Conservation (phyloP, 1,139 yeast species). For the Taphrina flavorubra region DNA sequence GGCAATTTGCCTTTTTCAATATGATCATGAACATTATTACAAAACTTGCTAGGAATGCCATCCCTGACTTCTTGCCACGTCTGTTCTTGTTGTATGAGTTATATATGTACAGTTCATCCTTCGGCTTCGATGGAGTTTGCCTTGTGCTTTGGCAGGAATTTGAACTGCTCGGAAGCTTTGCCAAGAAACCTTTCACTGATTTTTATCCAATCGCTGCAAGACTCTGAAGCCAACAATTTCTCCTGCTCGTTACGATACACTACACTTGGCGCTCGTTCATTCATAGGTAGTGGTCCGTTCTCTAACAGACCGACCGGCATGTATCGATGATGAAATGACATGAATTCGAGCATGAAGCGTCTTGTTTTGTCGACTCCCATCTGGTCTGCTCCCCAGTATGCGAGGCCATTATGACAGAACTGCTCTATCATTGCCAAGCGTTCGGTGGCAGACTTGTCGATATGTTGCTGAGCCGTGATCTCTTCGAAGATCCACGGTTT, state of each 20-base stretch:
- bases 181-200: slow-evolving; percentile 96
- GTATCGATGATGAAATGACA: slow-evolving; percentile 91
- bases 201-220: slow-evolving; percentile 93
- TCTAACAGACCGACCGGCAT: slow-evolving; percentile 93
- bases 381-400: slow-evolving; percentile 98
- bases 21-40: too few species aligned
- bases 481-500: slow-evolving; percentile 99
- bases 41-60: too few species aligned
- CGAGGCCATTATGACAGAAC: slow-evolving; percentile 79
- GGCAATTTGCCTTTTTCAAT: background rate
- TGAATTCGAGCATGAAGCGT: slow-evolving; percentile 89
- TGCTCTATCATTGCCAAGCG: slow-evolving; percentile 74
- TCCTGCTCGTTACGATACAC: slow-evolving; percentile 92
- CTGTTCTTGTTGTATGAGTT: background rate
- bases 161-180: slow-evolving; percentile 73
- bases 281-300: slow-evolving; percentile 81
- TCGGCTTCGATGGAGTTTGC: slow-evolving; percentile 70
- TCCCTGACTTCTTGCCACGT: too few species aligned
- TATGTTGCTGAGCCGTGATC: slow-evolving; percentile 81
- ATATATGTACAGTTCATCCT: slow-evolving; percentile 32
- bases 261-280: slow-evolving; percentile 95
- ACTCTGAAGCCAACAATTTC: slow-evolving; percentile 81
- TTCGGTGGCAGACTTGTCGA: slow-evolving; percentile 89
- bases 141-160: slow-evolving; percentile 90
- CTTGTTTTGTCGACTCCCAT: slow-evolving; percentile 88